Evolutionary conservation across 345 rosid genomes (phyloP).

Genomic region (Noccaea caerulescens): DNA sequence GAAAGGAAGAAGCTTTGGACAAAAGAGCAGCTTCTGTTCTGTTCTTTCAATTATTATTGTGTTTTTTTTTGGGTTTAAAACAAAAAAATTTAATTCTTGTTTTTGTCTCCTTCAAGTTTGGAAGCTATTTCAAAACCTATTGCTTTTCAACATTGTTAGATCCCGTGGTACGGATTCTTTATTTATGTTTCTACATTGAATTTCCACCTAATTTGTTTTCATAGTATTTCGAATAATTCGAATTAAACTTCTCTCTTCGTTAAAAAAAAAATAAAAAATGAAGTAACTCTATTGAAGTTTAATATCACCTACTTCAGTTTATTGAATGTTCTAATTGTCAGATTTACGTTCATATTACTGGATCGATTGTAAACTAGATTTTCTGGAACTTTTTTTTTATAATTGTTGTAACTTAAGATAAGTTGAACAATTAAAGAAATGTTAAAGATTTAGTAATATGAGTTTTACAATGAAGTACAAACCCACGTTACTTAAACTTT

Average conservation of each 20-base stretch:
- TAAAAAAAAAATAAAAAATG: too few relatives aligned
- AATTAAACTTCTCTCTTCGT: background rate
- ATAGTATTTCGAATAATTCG: background rate
- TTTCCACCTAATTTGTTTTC: background rate
- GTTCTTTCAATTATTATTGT: background rate
- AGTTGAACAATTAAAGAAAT: background rate
- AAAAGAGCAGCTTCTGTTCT: constrained; percentile 51
- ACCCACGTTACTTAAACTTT: constrained; percentile 10
- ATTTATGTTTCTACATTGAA: constrained; percentile 29
- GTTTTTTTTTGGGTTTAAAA: background rate
- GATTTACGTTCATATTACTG: background rate
- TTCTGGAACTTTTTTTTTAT: background rate
- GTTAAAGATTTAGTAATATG: background rate
- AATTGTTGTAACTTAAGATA: background rate
- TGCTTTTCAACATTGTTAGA: constrained; percentile 42
- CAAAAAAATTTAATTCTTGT: background rate
- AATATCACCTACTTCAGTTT: background rate
- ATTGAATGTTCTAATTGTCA: background rate
- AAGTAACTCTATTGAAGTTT: background rate
- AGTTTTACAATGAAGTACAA: background rate
- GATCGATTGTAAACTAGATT: too few relatives aligned
- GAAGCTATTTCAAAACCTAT: constrained; percentile 37
- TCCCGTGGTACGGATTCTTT: constrained; percentile 49
- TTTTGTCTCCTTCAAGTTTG: constrained; percentile 49
- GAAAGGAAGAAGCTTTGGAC: constrained; percentile 43